These are phyloP conservation scores for Panellus pusillus DNA, from an alignment of 768 basidiomycete species.

Conservation along the genomic window DNA sequence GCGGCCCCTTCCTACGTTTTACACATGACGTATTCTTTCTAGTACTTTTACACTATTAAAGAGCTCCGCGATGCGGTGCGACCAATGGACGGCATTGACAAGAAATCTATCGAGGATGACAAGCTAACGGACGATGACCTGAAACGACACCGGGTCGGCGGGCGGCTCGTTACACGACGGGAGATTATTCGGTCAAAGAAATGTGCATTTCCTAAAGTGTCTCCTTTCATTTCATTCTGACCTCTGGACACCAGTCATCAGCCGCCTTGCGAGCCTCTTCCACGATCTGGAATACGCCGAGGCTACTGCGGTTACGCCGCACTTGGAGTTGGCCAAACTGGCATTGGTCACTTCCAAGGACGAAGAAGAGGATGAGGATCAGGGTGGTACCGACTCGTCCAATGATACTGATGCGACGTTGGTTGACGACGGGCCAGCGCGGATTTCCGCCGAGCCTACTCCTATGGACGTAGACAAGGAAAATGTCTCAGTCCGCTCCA, in stretches of 20 bases:
- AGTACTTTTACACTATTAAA: constrained; percentile 97
- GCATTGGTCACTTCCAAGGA: constrained; percentile 89
- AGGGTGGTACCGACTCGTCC: constrained; percentile 74
- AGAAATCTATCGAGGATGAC: constrained; percentile 62
- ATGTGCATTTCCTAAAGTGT: constrained; percentile 50
- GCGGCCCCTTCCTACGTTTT: background rate
- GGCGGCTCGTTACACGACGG: constrained; percentile 73
- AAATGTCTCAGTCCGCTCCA: background rate
- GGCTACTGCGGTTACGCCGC: constrained; percentile 72
- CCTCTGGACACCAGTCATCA: constrained; percentile 59
- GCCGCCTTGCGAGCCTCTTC: constrained; percentile 78
- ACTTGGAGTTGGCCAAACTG: constrained; percentile 84
- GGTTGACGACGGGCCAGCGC: constrained; percentile 68
- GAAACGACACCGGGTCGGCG: constrained; percentile 84
- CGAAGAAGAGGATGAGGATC: constrained; percentile 83
- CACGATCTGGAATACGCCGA: constrained; percentile 69
- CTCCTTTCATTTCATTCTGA: constrained; percentile 10
- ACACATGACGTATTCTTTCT: constrained; percentile 3
- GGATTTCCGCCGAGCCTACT: constrained; percentile 42
- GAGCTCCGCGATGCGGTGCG: constrained; percentile 78
- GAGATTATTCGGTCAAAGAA: constrained; percentile 84
- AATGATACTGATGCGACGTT: constrained; percentile 89
- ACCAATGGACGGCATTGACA: constrained; percentile 53
- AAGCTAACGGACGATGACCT: constrained; percentile 81
- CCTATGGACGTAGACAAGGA: constrained; percentile 58